Evolutionary conservation across 2,329 filamentous ascomycete genomes (phyloP).

Genomic region (Pyricularia pennisetigena): DNA sequence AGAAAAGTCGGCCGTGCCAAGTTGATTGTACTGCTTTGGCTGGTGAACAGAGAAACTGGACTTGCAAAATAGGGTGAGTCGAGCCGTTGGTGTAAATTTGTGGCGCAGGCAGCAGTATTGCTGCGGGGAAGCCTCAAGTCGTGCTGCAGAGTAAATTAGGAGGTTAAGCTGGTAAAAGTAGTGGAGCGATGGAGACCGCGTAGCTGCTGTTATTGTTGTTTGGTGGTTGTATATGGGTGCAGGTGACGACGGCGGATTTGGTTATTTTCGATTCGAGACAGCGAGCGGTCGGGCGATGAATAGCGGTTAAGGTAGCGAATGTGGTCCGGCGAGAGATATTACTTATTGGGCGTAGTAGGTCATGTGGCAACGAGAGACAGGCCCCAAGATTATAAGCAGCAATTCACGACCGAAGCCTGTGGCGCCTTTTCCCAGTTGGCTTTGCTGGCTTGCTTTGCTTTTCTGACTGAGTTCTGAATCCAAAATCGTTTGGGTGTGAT

Average conservation of each 20-base stretch:
- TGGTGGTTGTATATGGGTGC: not conserved
- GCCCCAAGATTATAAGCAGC: conserved; percentile 1
- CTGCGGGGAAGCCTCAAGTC: not conserved
- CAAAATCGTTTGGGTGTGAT: not conserved
- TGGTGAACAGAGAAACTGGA: not conserved
- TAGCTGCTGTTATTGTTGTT: not conserved
- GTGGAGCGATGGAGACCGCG: not conserved
- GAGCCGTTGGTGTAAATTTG: not conserved
- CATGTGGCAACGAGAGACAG: conserved; percentile 12
- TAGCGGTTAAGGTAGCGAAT: not conserved
- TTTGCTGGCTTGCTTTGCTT: not conserved
- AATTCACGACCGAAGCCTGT: not conserved
- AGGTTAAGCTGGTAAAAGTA: not conserved
- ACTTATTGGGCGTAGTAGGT: conserved; percentile 4
- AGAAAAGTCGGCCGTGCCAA: not conserved
- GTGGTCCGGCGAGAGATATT: not conserved
- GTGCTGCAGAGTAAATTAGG: not conserved
- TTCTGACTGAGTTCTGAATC: not conserved
- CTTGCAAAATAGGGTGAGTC: not conserved
- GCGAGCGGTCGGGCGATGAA: not conserved
- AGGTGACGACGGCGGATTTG: not conserved
- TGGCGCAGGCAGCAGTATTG: not conserved
- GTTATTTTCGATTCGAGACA: not conserved
- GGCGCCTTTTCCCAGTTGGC: not conserved
- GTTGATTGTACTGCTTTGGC: not conserved